Evolutionary conservation across 306 rosid genomes (phyloP).

Genomic region (Echinosophora koreensis): DNA sequence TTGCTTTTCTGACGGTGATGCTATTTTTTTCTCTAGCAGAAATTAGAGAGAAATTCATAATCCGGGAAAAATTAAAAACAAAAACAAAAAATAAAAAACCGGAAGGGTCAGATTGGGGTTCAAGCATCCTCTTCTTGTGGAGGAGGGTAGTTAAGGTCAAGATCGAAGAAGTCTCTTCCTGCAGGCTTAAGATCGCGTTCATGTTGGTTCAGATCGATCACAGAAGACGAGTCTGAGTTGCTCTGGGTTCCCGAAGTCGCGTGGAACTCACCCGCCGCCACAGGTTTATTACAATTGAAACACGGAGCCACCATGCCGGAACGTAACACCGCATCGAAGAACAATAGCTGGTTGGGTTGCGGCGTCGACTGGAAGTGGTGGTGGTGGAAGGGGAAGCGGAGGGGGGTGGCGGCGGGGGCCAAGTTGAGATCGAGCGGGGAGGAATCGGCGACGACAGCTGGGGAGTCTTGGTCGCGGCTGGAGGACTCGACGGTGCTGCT

Average conservation of each 20-base stretch:
- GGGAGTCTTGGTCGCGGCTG: conserved; percentile 63
- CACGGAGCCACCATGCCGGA: conserved; percentile 50
- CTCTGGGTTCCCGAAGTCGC: conserved; percentile 52
- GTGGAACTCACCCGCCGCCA: conserved; percentile 38
- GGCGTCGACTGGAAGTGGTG: conserved; percentile 47
- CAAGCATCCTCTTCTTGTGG: conserved; percentile 54
- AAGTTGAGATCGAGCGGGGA: conserved; percentile 75
- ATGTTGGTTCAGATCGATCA: conserved; percentile 63
- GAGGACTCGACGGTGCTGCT: conserved; percentile 97
- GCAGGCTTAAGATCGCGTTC: conserved; percentile 14
- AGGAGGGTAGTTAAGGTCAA: conserved; percentile 71
- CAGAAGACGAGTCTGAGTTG: conserved; percentile 76
- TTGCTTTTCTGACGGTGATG: background rate
- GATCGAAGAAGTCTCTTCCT: conserved; percentile 47
- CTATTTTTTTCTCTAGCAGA: conserved; percentile 37
- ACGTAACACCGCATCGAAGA: conserved; percentile 57
- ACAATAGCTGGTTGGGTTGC: conserved; percentile 51
- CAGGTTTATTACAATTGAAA: background rate
- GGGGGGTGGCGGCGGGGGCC: conserved; percentile 43
- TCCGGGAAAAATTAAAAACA: conserved; percentile 5
- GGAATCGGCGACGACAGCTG: conserved; percentile 69
- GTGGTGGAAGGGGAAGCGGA: conserved; percentile 67
- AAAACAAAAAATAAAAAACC: too few species aligned
- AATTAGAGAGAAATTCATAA: conserved; percentile 43
- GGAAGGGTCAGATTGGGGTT: background rate